Evolutionary conservation across 2,329 filamentous ascomycete species (phyloP).

Genomic region (Aureobasidium namibiae): DNA sequence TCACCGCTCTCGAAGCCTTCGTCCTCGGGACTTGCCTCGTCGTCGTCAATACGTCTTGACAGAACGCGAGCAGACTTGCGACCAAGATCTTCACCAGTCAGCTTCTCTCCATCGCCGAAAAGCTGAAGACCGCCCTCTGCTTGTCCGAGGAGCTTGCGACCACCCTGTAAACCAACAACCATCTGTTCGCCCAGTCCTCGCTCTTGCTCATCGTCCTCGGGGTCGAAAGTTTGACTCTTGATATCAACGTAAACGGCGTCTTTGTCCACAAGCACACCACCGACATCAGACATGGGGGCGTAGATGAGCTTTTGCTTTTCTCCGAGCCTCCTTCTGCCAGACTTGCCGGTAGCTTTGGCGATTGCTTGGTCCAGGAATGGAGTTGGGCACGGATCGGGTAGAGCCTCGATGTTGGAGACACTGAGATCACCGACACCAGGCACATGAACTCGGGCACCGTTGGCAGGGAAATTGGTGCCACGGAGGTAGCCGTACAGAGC

Average conservation of each 20-base stretch:
- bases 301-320: constrained; percentile 97
- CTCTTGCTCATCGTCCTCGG: constrained; percentile 56
- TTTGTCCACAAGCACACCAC: constrained; percentile 90
- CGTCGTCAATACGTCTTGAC: constrained; percentile 42
- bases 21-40: constrained; percentile 41
- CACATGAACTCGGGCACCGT: constrained; percentile 81
- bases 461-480: constrained; percentile 84
- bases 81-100: constrained; percentile 48
- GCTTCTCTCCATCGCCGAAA: constrained; percentile 67
- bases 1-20: constrained; percentile 40
- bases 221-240: constrained; percentile 64
- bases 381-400: constrained; percentile 93
- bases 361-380: constrained; percentile 82
- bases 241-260: constrained; percentile 88
- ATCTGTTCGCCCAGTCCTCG: constrained; percentile 92
- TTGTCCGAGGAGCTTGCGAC: constrained; percentile 73
- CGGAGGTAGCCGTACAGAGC: constrained; percentile 89
- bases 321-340: constrained; percentile 68
- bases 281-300: constrained; percentile 96
- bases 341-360: constrained; percentile 77
- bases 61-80: constrained; percentile 46
- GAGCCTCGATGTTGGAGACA: constrained; percentile 71
- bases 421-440: constrained; percentile 86
- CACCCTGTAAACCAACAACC: constrained; percentile 80
- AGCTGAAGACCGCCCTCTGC: constrained; percentile 75